Conservation (phyloP, 2,329 filamentous ascomycete species). For the Aspergillus intermedius region DNA sequence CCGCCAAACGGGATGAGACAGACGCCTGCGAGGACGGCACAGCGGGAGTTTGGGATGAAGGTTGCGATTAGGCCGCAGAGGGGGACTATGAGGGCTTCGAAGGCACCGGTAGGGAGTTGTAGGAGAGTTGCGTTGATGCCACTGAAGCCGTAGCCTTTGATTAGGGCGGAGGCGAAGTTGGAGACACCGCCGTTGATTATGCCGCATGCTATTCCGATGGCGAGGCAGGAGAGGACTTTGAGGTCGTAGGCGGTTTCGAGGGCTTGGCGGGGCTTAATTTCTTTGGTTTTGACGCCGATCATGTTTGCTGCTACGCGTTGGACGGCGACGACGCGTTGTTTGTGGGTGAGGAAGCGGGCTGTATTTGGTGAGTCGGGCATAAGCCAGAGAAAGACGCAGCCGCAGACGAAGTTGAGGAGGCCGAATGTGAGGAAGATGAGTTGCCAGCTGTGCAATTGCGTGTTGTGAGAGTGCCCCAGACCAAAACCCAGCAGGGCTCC, state of each 20-base stretch:
- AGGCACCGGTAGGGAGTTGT: slow-evolving; percentile 29
- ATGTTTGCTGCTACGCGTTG: slow-evolving; percentile 38
- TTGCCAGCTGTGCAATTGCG: slow-evolving; percentile 26
- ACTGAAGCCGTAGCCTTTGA: slow-evolving; percentile 38
- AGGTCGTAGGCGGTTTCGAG: slow-evolving; percentile 37
- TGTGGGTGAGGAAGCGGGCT: slow-evolving; percentile 33
- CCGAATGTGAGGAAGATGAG: slow-evolving; percentile 40
- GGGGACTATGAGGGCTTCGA: slow-evolving; percentile 24
- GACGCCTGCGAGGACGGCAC: slow-evolving; percentile 24
- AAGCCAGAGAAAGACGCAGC: slow-evolving; percentile 24
- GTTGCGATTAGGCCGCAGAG: slow-evolving; percentile 40
- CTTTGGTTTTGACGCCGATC: slow-evolving; percentile 35
- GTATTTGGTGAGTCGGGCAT: slow-evolving; percentile 35
- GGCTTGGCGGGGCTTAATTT: slow-evolving; percentile 30
- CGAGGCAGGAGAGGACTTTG: slow-evolving; percentile 32
- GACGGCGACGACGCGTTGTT: slow-evolving; percentile 35
- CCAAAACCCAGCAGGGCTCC: slow-evolving; percentile 32
- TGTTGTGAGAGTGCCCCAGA: slow-evolving; percentile 26
- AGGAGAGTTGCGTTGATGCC: slow-evolving; percentile 26
- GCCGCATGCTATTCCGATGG: slow-evolving; percentile 40
- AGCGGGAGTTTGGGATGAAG: slow-evolving; percentile 37
- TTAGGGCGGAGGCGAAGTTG: slow-evolving; percentile 44
- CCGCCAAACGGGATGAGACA: slow-evolving; percentile 37
- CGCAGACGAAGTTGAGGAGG: slow-evolving; percentile 41
- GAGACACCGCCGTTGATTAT: slow-evolving; percentile 46